Evolutionary conservation across 306 rosid species (phyloP).

Genomic region (Fagus sylvatica): DNA sequence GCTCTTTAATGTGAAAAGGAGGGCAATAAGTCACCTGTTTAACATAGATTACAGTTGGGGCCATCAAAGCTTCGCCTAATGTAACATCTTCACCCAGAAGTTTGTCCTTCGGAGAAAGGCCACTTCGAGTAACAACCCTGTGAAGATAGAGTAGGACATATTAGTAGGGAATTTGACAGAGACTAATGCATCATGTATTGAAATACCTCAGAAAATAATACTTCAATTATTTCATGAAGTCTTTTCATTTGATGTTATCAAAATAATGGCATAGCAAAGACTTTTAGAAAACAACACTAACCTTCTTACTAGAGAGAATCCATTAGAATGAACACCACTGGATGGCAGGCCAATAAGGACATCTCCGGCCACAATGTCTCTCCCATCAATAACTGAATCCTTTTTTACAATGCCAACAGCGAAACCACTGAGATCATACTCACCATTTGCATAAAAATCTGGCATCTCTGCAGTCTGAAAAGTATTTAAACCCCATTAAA

Average conservation of each 20-base stretch:
- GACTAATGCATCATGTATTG: background rate
- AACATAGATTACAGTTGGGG: constrained; percentile 84
- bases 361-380: constrained; percentile 68
- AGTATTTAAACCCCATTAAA: constrained; percentile 19
- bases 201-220: background rate
- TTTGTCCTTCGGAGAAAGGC: constrained; percentile 60
- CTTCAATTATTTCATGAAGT: constrained; percentile 5
- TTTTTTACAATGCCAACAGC: constrained; percentile 86
- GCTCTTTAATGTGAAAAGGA: background rate
- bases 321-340: constrained; percentile 89
- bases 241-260: background rate
- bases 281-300: constrained; percentile 19
- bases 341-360: constrained; percentile 83
- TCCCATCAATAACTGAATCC: constrained; percentile 71
- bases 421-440: constrained; percentile 92
- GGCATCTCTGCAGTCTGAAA: constrained; percentile 97
- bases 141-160: constrained; percentile 13
- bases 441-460: constrained; percentile 77
- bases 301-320: constrained; percentile 94
- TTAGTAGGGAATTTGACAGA: background rate
- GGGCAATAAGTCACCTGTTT: constrained; percentile 58
- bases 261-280: background rate
- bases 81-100: constrained; percentile 63
- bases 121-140: constrained; percentile 73
- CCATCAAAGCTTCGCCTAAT: constrained; percentile 83